A percentile compares a stretch with the other conserved stretches of the same genome.
These are phyloP conservation scores for Colletotrichum noveboracense DNA, from an alignment of 2,329 filamentous ascomycete genomes.

Conservation along the genomic window DNA sequence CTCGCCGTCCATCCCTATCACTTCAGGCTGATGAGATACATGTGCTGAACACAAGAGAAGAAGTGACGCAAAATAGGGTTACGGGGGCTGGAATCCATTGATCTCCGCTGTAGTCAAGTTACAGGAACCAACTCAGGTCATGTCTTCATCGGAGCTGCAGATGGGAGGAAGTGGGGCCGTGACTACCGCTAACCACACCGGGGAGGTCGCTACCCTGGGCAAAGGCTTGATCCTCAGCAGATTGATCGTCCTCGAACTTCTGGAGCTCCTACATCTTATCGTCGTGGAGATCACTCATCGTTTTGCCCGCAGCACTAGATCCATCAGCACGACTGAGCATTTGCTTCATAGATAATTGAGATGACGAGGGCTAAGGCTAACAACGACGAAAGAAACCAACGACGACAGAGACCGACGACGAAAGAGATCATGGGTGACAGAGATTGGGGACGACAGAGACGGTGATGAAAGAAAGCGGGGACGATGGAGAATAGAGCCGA, in stretches of 20 bases:
- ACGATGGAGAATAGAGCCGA: not conserved
- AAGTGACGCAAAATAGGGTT: no score
- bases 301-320: not conserved
- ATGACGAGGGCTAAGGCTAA: not conserved
- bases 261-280: not conserved
- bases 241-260: not conserved
- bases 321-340: no score
- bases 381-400: not conserved
- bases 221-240: not conserved
- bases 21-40: no score
- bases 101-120: no score
- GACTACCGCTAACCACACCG: no score
- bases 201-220: not conserved
- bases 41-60: no score
- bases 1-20: no score
- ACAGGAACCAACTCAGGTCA: no score
- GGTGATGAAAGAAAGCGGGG: not conserved
- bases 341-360: not conserved
- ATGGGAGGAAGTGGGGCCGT: no score
- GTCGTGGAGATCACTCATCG: not conserved
- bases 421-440: not conserved
- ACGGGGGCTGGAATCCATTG: no score
- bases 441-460: no score
- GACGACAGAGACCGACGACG: fast-evolving
- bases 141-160: no score